These are phyloP conservation scores for Puccinia triticina DNA, from an alignment of 1,284 basidiomycete genomes.

Conservation along the genomic window DNA sequence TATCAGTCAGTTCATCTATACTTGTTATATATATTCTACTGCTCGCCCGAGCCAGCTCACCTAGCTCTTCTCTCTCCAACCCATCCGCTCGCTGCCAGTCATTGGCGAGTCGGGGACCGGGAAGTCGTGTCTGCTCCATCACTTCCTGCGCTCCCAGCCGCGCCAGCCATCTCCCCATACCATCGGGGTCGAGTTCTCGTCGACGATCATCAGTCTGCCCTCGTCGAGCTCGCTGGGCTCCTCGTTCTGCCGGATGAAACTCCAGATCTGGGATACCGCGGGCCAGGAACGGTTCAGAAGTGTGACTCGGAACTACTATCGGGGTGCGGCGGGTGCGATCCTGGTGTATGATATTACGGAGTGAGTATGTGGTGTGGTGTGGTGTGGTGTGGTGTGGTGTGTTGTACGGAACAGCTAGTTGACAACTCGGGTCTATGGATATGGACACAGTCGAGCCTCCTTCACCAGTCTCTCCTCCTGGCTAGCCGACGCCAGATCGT, in stretches of 20 bases:
- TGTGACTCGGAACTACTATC: conserved; percentile 95
- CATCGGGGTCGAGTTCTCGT: conserved; percentile 66
- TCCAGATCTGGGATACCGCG: conserved; percentile 86
- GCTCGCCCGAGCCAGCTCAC: too few species aligned
- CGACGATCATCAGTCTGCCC: conserved; percentile 55
- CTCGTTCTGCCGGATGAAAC: conserved; percentile 54
- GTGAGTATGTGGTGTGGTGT: too few species aligned
- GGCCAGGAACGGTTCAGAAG: conserved; percentile 84
- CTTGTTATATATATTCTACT: too few species aligned
- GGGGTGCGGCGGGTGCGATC: conserved; percentile 77
- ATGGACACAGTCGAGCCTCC: conserved; percentile 62
- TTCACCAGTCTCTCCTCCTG: conserved; percentile 80
- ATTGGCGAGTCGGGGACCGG: conserved; percentile 81
- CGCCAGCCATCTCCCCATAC: conserved; percentile 80
- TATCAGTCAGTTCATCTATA: conserved; percentile 33
- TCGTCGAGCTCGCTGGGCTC: conserved; percentile 40
- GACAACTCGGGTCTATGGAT: too few species aligned
- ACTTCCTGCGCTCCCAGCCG: conserved; percentile 65
- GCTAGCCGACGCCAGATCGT: conserved; percentile 85
- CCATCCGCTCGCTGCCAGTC: too few species aligned
- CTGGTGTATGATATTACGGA: conserved; percentile 95
- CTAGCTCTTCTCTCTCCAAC: too few species aligned
- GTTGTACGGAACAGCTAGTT: too few species aligned
- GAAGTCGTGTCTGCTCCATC: conserved; percentile 92
- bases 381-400: too few species aligned